Conservation (phyloP, 768 basidiomycete genomes). For the Rossbeevera mucosa region DNA sequence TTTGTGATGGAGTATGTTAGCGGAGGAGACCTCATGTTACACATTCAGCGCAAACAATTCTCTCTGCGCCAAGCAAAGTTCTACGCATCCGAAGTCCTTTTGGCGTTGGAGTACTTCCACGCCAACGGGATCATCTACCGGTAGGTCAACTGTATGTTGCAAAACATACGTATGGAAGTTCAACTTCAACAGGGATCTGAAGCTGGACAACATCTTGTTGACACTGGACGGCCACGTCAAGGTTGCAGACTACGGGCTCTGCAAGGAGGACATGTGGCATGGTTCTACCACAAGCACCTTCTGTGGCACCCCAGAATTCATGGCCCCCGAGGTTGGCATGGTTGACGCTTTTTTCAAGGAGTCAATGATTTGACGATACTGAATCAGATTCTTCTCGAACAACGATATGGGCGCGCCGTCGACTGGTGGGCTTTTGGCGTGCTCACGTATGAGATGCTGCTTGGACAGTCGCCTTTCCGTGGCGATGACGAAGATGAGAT, state of each 20-base stretch:
- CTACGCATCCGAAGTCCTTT: constrained; percentile 93
- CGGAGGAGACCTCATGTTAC: constrained; percentile 98
- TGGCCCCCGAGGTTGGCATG: constrained; percentile 91
- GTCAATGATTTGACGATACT: background rate
- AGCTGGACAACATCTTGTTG: constrained; percentile 95
- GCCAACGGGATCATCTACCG: constrained; percentile 98
- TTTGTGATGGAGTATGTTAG: constrained; percentile 99
- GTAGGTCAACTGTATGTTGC: constrained; percentile 39
- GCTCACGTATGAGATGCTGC: constrained; percentile 95
- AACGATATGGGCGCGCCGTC: constrained; percentile 96
- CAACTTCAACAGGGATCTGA: constrained; percentile 70
- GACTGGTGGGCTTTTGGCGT: constrained; percentile 99
- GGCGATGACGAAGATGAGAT: constrained; percentile 99
- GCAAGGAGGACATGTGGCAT: constrained; percentile 99
- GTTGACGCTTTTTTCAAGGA: background rate
- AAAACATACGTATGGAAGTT: background rate
- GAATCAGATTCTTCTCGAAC: constrained; percentile 90
- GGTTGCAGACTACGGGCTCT: constrained; percentile 97
- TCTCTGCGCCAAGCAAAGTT: constrained; percentile 98
- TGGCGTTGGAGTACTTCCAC: constrained; percentile 98
- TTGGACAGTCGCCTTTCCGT: constrained; percentile 98
- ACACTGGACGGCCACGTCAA: constrained; percentile 98
- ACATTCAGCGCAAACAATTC: constrained; percentile 98
- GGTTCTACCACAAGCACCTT: constrained; percentile 97
- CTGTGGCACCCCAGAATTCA: constrained; percentile 99